phyloP scores from a whole-genome alignment of 192 early-diverging fungal species.

The Backusella circina region DNA sequence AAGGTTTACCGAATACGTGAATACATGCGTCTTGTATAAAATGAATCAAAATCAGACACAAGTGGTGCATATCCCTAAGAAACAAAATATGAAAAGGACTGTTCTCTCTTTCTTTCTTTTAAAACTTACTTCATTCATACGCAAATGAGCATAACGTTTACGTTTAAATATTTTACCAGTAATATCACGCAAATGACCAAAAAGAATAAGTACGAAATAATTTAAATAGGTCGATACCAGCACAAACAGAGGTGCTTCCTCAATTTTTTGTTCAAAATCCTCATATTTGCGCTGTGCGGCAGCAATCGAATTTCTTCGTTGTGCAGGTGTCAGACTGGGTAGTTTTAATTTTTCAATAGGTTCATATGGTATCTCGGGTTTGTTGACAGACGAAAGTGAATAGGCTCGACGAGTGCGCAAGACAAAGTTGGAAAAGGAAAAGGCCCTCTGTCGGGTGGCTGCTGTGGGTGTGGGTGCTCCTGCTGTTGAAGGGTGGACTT shows the following conservation, averaged over 20 bases:
- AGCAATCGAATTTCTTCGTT: conserved; percentile 24
- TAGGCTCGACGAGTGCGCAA: conserved; percentile 27
- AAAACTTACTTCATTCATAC: conserved; percentile 29
- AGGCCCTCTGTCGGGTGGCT: conserved; percentile 10
- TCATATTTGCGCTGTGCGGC: conserved; percentile 26
- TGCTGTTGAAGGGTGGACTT: background rate
- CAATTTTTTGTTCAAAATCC: conserved; percentile 37
- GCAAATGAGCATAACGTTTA: conserved; percentile 60
- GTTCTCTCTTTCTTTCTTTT: background rate
- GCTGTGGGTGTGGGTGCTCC: background rate
- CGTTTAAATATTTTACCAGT: conserved; percentile 66
- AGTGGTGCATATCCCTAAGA: conserved; percentile 75
- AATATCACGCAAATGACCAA: conserved; percentile 83
- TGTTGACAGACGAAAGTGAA: conserved; percentile 31
- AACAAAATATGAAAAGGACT: background rate
- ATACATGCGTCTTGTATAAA: conserved; percentile 85
- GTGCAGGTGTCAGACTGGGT: conserved; percentile 17
- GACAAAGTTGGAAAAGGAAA: conserved; percentile 13
- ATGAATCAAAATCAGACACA: conserved; percentile 89
- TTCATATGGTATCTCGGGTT: background rate
- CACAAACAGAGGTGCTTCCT: conserved; percentile 57
- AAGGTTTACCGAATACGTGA: conserved; percentile 55
- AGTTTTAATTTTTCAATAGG: background rate
- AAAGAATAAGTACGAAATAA: conserved; percentile 80
- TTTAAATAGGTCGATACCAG: conserved; percentile 85